Conservation (phyloP, 2,329 filamentous ascomycete genomes). For the Neonectria coccinea region DNA sequence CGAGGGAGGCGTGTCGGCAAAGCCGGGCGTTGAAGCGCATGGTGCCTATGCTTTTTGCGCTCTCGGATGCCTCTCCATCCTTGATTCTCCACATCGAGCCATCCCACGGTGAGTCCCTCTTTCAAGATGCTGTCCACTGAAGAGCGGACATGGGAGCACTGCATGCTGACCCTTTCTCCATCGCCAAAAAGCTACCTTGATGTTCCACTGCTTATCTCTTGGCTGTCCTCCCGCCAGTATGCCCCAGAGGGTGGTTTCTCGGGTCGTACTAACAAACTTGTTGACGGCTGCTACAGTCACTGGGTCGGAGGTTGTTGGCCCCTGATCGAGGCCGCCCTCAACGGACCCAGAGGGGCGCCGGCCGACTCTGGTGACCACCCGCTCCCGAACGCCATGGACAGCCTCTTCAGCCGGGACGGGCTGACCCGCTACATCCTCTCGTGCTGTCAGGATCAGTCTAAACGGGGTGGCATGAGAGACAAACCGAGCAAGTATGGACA, state of each 20-base stretch:
- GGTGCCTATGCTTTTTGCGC: conserved; percentile 97
- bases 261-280: conserved; percentile 95
- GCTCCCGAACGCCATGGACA: conserved; percentile 52
- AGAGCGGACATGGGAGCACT: conserved; percentile 44
- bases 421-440: conserved; percentile 89
- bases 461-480: conserved; percentile 85
- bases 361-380: conserved; percentile 46
- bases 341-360: conserved; percentile 58
- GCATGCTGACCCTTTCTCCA: conserved; percentile 50
- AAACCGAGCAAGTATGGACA: conserved; percentile 85
- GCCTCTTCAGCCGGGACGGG: conserved; percentile 84
- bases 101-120: conserved; percentile 72
- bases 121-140: conserved; percentile 47
- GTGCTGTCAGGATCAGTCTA: conserved; percentile 82
- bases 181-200: conserved; percentile 75
- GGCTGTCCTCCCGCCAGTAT: conserved; percentile 91
- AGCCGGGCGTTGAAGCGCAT: conserved; percentile 90
- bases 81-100: conserved; percentile 81
- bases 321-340: conserved; percentile 82
- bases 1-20: conserved; percentile 91
- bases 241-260: conserved; percentile 92
- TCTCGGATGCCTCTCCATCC: conserved; percentile 86
- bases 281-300: conserved; percentile 98
- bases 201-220: conserved; percentile 80
- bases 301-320: conserved; percentile 98